Evolutionary conservation across 768 basidiomycete species (phyloP).

Genomic region (Phlebiopsis gigantea): DNA sequence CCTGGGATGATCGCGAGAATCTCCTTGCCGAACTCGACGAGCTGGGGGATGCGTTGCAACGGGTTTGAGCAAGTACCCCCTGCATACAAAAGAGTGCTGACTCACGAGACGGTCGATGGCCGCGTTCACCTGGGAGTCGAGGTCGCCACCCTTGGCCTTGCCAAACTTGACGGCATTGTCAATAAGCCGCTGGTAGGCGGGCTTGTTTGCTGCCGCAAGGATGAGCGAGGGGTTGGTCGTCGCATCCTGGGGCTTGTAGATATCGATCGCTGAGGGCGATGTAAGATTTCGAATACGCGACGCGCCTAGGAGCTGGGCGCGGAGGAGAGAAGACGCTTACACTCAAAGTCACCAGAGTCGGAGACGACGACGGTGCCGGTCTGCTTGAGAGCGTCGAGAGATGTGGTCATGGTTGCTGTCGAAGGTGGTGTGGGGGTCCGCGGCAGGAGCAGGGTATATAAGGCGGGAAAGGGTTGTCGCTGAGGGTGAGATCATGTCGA

Average conservation of each 20-base stretch:
- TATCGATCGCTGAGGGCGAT: constrained; percentile 70
- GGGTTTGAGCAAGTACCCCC: neutral
- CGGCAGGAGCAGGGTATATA: constrained; percentile 11
- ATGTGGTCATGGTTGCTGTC: constrained; percentile 54
- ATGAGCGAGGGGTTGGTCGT: constrained; percentile 98
- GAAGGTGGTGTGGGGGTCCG: constrained; percentile 8
- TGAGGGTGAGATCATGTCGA: constrained; percentile 6
- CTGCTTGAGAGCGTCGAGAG: constrained; percentile 80
- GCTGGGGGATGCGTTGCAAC: constrained; percentile 39
- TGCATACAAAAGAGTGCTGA: constrained; percentile 8
- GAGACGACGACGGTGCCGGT: constrained; percentile 96
- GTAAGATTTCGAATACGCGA: constrained; percentile 17
- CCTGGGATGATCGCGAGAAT: constrained; percentile 95
- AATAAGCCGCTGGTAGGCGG: constrained; percentile 78
- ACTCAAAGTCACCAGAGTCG: constrained; percentile 95
- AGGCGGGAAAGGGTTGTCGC: constrained; percentile 10
- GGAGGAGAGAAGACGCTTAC: constrained; percentile 32
- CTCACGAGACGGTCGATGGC: constrained; percentile 88
- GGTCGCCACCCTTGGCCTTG: constrained; percentile 74
- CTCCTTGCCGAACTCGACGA: constrained; percentile 96
- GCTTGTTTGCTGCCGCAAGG: constrained; percentile 87
- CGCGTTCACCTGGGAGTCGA: constrained; percentile 70
- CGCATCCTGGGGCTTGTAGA: constrained; percentile 96
- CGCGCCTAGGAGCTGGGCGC: too few relatives aligned
- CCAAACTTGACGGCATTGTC: constrained; percentile 68